A percentile compares a stretch with the other conserved stretches of the same genome.
Evolutionary conservation across 768 basidiomycete genomes (phyloP).

Genomic region (Rhizopogon vesiculosus): DNA sequence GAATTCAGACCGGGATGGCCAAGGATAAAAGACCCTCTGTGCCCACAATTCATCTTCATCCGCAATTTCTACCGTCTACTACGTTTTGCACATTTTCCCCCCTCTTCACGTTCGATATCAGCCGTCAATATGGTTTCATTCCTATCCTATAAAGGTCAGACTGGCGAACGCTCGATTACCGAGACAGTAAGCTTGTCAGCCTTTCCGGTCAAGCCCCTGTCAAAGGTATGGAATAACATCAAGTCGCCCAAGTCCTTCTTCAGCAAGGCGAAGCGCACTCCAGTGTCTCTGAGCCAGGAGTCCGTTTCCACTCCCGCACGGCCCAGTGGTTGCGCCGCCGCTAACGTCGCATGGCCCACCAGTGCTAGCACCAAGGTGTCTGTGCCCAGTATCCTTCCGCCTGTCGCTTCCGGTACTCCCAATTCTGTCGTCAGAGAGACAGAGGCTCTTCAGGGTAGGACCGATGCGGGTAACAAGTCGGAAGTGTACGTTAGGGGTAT

Average conservation of each 20-base stretch:
- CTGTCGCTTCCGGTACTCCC: no score
- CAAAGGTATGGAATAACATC: background rate
- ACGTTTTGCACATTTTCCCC: background rate
- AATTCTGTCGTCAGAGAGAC: no score
- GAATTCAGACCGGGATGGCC: no score
- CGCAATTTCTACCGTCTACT: background rate
- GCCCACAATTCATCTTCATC: background rate
- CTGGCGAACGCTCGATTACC: background rate
- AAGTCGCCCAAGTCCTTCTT: background rate
- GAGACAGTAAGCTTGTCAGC: background rate
- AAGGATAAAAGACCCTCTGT: background rate
- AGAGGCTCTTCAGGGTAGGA: no score
- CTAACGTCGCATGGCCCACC: no score
- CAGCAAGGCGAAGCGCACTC: background rate
- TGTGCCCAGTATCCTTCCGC: no score
- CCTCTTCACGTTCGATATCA: background rate
- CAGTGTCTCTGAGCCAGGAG: background rate
- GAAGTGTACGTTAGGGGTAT: no score
- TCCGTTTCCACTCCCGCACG: background rate
- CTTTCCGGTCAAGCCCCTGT: background rate
- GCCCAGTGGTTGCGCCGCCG: no score
- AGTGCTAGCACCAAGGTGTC: no score
- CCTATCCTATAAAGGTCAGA: background rate
- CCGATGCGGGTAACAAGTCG: no score
- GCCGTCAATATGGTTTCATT: background rate